A percentile compares a stretch with the other conserved stretches of the same genome.
These are phyloP conservation scores for Colletotrichum somersetense DNA, from an alignment of 2,329 filamentous ascomycete genomes.

Conservation along the genomic window DNA sequence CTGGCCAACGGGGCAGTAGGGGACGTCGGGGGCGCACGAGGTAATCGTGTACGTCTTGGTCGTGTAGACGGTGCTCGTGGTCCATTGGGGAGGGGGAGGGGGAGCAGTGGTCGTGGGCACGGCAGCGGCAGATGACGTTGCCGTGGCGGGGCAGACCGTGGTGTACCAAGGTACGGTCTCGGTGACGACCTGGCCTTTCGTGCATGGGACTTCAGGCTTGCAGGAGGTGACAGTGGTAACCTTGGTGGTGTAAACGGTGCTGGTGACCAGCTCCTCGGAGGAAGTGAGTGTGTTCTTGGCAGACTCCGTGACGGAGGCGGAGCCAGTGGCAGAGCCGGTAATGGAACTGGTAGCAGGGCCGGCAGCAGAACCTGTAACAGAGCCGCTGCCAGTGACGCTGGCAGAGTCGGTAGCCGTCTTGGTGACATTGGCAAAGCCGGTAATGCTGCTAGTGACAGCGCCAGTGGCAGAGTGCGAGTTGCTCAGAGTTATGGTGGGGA, in stretches of 20 bases:
- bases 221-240: conserved; percentile 59
- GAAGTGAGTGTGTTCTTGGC: conserved; percentile 6
- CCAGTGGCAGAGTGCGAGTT: conserved; percentile 17
- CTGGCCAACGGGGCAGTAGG: conserved; percentile 53
- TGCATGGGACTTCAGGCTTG: conserved; percentile 54
- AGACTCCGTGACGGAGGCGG: conserved; percentile 12
- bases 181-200: conserved; percentile 54
- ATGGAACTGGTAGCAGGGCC: conserved; percentile 11
- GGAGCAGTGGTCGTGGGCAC: conserved; percentile 23
- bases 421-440: conserved; percentile 22
- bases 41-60: conserved; percentile 66
- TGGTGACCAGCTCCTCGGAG: conserved; percentile 44
- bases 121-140: conserved; percentile 26
- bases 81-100: conserved; percentile 35
- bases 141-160: conserved; percentile 58
- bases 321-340: conserved; percentile 28
- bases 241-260: conserved; percentile 51
- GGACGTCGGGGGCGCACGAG: conserved; percentile 62
- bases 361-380: conserved; percentile 21
- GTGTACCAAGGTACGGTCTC: conserved; percentile 52
- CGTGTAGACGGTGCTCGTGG: conserved; percentile 56
- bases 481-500: conserved; percentile 7
- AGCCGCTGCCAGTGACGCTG: conserved; percentile 38
- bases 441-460: conserved; percentile 30
- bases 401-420: conserved; percentile 37